phyloP scores from a whole-genome alignment of 73 alveolate species.

The Stentor coeruleus region DNA sequence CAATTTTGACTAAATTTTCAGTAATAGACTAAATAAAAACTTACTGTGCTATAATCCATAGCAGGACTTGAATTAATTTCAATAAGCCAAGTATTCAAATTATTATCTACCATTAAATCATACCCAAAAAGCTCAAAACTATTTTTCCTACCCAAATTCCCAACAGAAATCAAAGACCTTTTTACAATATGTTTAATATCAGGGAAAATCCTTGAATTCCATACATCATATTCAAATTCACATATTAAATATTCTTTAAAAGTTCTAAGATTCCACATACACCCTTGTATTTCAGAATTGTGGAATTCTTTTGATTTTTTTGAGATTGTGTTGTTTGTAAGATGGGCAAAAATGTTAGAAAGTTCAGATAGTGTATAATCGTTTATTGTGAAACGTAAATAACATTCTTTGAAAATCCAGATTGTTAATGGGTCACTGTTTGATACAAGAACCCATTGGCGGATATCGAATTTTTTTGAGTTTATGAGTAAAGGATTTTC shows the following conservation, averaged over 20 bases:
- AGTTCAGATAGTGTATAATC: constrained; percentile 16
- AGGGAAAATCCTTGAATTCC: constrained; percentile 73
- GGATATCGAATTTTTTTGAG: constrained; percentile 58
- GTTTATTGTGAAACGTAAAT: constrained; percentile 15
- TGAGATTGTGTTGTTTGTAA: constrained; percentile 51
- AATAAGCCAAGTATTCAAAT: constrained; percentile 76
- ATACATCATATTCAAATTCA: constrained; percentile 78
- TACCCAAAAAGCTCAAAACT: constrained; percentile 58
- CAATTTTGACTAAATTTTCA: constrained; percentile 49
- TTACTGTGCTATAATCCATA: constrained; percentile 85
- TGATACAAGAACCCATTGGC: constrained; percentile 69
- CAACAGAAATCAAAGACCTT: constrained; percentile 69
- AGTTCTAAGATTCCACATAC: constrained; percentile 90
- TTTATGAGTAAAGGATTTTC: constrained; percentile 64
- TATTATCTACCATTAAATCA: constrained; percentile 96
- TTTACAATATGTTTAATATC: constrained; percentile 76
- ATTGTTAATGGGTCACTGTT: constrained; percentile 37
- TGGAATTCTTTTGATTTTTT: constrained; percentile 39
- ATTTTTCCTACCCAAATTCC: constrained; percentile 16
- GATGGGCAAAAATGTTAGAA: constrained; percentile 39
- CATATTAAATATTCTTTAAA: constrained; percentile 57
- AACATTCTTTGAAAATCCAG: constrained; percentile 30
- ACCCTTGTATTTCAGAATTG: constrained; percentile 82
- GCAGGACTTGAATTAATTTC: constrained; percentile 87
- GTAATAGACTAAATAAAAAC: constrained; percentile 44